phyloP scores from a whole-genome alignment of 2,329 filamentous ascomycete species.

The Colletotrichum noveboracense region DNA sequence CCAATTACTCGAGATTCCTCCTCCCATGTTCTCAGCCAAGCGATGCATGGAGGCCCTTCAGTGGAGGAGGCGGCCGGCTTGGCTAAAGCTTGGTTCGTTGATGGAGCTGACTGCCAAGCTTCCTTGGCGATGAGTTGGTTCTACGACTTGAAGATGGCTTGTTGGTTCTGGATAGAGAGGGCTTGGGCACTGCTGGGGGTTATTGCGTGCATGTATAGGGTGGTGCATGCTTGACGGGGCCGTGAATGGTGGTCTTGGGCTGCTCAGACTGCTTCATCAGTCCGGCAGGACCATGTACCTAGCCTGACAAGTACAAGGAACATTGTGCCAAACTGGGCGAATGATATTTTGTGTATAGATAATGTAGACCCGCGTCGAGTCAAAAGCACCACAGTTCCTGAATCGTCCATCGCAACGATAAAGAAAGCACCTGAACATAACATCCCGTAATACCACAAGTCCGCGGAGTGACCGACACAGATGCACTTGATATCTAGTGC shows the following conservation, averaged over 20 bases:
- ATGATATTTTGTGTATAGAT: not conserved
- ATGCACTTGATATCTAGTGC: not conserved
- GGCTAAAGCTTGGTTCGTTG: conserved; percentile 12
- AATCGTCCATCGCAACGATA: not conserved
- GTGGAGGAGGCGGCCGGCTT: not conserved
- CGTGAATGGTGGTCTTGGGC: not conserved
- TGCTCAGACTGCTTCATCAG: not conserved
- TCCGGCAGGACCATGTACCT: not conserved
- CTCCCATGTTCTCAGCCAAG: not conserved
- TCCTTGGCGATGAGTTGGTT: not conserved
- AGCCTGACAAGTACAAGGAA: not conserved
- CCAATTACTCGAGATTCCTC: not conserved
- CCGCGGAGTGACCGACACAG: not conserved
- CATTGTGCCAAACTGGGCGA: not conserved
- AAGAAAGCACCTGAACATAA: not conserved
- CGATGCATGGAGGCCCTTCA: not conserved
- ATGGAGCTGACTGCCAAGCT: not conserved
- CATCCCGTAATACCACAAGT: not conserved
- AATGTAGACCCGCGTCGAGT: not conserved
- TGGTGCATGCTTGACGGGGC: not conserved
- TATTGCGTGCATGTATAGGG: not conserved
- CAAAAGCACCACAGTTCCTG: not conserved
- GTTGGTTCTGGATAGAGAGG: not conserved
- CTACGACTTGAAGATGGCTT: not conserved
- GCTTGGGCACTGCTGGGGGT: not conserved